Conservation (phyloP, 2,329 filamentous ascomycete species). For the Zasmidium cellare region DNA sequence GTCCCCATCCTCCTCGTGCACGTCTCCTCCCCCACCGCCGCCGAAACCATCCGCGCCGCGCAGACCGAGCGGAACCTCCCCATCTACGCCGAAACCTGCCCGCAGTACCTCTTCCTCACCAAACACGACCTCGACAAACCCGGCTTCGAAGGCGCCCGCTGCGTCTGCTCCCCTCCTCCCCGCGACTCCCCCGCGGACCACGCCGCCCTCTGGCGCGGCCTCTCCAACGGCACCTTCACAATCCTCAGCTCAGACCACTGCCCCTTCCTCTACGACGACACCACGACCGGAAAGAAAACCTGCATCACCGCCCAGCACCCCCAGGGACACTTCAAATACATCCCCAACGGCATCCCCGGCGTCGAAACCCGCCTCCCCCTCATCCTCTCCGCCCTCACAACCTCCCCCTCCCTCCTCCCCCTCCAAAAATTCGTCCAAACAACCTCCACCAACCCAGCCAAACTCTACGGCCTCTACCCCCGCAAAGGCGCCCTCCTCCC, state of each 20-base stretch:
- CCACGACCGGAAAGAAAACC: slow-evolving; percentile 50
- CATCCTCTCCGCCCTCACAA: slow-evolving; percentile 34
- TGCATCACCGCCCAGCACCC: slow-evolving; percentile 49
- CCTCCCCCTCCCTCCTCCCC: slow-evolving; percentile 44
- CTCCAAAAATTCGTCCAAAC: slow-evolving; percentile 56
- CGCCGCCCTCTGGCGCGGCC: slow-evolving; percentile 52
- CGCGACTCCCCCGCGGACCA: slow-evolving; percentile 49
- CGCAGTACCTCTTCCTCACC: slow-evolving; percentile 58
- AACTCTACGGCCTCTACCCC: slow-evolving; percentile 58
- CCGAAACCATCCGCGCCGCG: slow-evolving; percentile 48
- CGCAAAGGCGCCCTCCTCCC: slow-evolving; percentile 53
- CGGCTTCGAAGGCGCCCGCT: slow-evolving; percentile 58
- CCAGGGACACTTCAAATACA: slow-evolving; percentile 52
- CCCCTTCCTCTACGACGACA: slow-evolving; percentile 53
- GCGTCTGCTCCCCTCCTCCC: slow-evolving; percentile 56
- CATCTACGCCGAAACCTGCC: slow-evolving; percentile 57
- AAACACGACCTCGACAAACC: slow-evolving; percentile 51
- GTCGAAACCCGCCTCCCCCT: slow-evolving; percentile 56
- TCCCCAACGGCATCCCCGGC: slow-evolving; percentile 60
- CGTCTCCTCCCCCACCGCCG: slow-evolving; percentile 50
- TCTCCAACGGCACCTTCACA: slow-evolving; percentile 55
- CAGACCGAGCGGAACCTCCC: slow-evolving; percentile 50
- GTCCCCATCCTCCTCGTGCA: slow-evolving; percentile 57
- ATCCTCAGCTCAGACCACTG: slow-evolving; percentile 54
- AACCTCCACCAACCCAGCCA: slow-evolving; percentile 56